Conservation (phyloP, 2,329 filamentous ascomycete genomes). For the Stemphylium beticola region DNA sequence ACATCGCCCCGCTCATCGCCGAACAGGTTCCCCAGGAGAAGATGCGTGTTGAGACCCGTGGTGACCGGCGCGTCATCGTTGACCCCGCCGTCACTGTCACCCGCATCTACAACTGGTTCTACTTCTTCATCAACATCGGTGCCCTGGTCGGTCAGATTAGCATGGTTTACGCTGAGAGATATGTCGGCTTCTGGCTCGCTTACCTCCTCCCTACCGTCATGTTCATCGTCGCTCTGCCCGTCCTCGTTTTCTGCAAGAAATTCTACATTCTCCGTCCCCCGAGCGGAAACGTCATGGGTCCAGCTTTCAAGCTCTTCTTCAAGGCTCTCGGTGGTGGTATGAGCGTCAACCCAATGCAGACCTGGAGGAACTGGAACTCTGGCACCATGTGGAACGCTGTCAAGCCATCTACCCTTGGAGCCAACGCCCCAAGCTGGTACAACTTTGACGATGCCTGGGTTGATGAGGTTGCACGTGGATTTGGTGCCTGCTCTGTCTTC, state of each 20-base stretch:
- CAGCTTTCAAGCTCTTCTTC: constrained; percentile 65
- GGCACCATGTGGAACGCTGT: constrained; percentile 67
- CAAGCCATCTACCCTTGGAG: constrained; percentile 67
- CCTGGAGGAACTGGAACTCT: constrained; percentile 62
- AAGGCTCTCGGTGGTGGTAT: constrained; percentile 60
- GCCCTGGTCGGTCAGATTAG: constrained; percentile 44
- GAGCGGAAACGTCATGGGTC: constrained; percentile 70
- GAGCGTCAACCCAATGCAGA: constrained; percentile 63
- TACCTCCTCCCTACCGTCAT: constrained; percentile 71
- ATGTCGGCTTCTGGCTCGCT: constrained; percentile 74
- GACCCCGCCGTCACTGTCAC: constrained; percentile 71
- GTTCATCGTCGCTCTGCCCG: constrained; percentile 65
- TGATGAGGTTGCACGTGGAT: constrained; percentile 75
- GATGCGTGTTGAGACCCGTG: constrained; percentile 52
- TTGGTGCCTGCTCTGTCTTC: constrained; percentile 47
- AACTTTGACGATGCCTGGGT: constrained; percentile 82
- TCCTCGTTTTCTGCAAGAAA: constrained; percentile 66
- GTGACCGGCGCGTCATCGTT: constrained; percentile 66
- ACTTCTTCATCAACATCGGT: constrained; percentile 49
- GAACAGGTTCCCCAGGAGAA: constrained; percentile 69
- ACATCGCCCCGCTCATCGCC: constrained; percentile 62
- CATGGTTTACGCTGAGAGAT: constrained; percentile 50
- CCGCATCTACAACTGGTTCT: constrained; percentile 67
- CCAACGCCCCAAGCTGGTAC: constrained; percentile 70
- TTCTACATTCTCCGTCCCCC: constrained; percentile 67